phyloP scores from a whole-genome alignment of 805 yeast genomes.

The Saturnispora silvae region DNA sequence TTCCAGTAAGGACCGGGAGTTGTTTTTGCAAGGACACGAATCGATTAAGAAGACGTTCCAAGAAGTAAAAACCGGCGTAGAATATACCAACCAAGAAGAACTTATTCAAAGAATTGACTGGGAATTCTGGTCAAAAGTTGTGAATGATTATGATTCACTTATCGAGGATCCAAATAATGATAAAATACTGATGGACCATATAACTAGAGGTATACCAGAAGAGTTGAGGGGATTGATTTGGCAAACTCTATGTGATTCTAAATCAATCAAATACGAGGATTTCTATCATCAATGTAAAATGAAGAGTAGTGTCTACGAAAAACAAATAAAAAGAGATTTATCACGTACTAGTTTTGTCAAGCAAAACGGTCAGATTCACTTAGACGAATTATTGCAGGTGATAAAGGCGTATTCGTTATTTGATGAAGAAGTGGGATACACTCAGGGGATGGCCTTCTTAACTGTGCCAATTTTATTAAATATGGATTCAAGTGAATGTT shows the following conservation, averaged over 20 bases:
- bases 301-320: slow-evolving; percentile 52
- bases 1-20: slow-evolving; percentile 42
- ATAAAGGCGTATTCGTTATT: slow-evolving; percentile 75
- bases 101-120: slow-evolving; percentile 45
- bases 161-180: slow-evolving; percentile 57
- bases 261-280: slow-evolving; percentile 52
- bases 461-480: slow-evolving; percentile 77
- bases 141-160: slow-evolving; percentile 61
- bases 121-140: slow-evolving; percentile 83
- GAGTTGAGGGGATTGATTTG: slow-evolving; percentile 84
- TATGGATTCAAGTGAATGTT: slow-evolving; percentile 75
- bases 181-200: slow-evolving; percentile 44
- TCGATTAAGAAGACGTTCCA: slow-evolving; percentile 34
- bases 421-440: slow-evolving; percentile 92
- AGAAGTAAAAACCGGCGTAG: slow-evolving; percentile 39
- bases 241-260: slow-evolving; percentile 81
- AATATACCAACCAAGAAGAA: slow-evolving; percentile 25
- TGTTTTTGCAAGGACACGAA: slow-evolving; percentile 37
- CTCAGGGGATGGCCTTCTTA: slow-evolving; percentile 96
- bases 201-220: slow-evolving; percentile 71
- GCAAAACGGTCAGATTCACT: slow-evolving; percentile 41
- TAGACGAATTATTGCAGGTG: slow-evolving; percentile 58
- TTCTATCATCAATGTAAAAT: slow-evolving; percentile 40
- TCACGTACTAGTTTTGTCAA: slow-evolving; percentile 78
- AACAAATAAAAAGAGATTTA: slow-evolving; percentile 70